Conservation (phyloP, 768 basidiomycete species). For the Pisolithus marmoratus region DNA sequence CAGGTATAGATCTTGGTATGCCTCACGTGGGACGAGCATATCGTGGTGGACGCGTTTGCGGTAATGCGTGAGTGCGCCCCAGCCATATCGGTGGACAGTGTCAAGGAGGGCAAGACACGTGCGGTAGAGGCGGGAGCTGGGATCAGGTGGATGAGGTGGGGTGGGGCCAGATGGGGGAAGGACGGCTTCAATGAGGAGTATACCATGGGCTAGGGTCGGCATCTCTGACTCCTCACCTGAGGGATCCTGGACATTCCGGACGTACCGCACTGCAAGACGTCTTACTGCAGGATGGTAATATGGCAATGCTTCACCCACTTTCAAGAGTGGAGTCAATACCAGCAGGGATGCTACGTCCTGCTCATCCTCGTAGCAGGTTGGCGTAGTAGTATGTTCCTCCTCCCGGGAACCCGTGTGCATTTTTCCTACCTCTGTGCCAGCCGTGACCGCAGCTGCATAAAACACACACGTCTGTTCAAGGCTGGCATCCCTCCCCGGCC, state of each 20-base stretch:
- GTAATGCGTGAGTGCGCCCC: constrained; percentile 77
- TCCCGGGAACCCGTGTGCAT: neutral
- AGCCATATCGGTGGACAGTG: constrained; percentile 82
- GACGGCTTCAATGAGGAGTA: constrained; percentile 17
- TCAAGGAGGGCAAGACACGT: constrained; percentile 80
- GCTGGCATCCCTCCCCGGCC: constrained; percentile 68
- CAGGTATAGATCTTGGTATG: constrained; percentile 89
- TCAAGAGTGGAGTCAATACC: constrained; percentile 55
- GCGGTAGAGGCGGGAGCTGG: constrained; percentile 65
- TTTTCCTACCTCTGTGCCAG: neutral
- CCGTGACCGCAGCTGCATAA: constrained; percentile 30
- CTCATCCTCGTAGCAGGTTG: constrained; percentile 10
- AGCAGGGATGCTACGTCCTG: constrained; percentile 33
- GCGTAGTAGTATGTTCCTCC: constrained; percentile 1
- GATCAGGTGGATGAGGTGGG: constrained; percentile 44
- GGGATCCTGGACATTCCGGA: constrained; percentile 14
- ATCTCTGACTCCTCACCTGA: constrained; percentile 5
- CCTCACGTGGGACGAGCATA: constrained; percentile 63
- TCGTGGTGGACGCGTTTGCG: constrained; percentile 86
- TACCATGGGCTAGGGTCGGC: constrained; percentile 7
- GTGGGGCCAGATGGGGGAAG: constrained; percentile 53
- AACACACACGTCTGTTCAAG: constrained; percentile 78
- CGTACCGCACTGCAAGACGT: constrained; percentile 78
- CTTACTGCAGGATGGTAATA: constrained; percentile 87
- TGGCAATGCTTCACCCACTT: constrained; percentile 48